A percentile compares a stretch with the other conserved stretches of the same genome.
These are phyloP conservation scores for Sarocladium kiliense DNA, from an alignment of 2,329 filamentous ascomycete genomes.

Conservation along the genomic window DNA sequence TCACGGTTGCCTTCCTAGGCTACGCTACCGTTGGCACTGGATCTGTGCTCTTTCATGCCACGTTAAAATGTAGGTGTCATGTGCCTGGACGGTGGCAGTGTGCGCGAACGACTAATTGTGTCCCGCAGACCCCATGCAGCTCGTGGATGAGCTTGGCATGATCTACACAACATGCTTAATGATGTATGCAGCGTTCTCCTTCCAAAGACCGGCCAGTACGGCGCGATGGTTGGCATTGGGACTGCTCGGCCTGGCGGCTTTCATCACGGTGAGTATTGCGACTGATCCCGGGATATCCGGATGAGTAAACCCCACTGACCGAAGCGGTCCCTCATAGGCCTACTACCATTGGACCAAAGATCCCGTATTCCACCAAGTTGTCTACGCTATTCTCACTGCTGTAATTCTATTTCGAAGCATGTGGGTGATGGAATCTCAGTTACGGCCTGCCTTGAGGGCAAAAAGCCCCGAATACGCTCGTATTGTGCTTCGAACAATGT, in stretches of 20 bases:
- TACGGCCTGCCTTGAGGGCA: constrained; percentile 40
- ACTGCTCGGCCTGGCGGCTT: constrained; percentile 51
- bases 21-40: constrained; percentile 50
- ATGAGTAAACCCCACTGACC: not conserved
- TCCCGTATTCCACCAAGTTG: constrained; percentile 76
- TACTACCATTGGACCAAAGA: constrained; percentile 77
- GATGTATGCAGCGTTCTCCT: constrained; percentile 66
- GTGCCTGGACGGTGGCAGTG: not conserved
- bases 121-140: constrained; percentile 49
- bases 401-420: constrained; percentile 68
- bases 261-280: constrained; percentile 63
- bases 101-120: not conserved
- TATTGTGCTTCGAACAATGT: constrained; percentile 57
- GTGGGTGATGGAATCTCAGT: constrained; percentile 60
- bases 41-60: constrained; percentile 52
- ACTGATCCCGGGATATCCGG: not conserved
- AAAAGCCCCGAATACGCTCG: constrained; percentile 36
- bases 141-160: constrained; percentile 57
- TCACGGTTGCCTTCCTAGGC: constrained; percentile 57
- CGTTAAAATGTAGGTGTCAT: constrained; percentile 45
- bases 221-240: constrained; percentile 50
- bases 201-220: constrained; percentile 49
- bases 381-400: constrained; percentile 67
- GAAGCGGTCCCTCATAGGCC: constrained; percentile 20
- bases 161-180: constrained; percentile 55